Conservation (phyloP, 2,329 filamentous ascomycete genomes). For the Volutella citrinella region DNA sequence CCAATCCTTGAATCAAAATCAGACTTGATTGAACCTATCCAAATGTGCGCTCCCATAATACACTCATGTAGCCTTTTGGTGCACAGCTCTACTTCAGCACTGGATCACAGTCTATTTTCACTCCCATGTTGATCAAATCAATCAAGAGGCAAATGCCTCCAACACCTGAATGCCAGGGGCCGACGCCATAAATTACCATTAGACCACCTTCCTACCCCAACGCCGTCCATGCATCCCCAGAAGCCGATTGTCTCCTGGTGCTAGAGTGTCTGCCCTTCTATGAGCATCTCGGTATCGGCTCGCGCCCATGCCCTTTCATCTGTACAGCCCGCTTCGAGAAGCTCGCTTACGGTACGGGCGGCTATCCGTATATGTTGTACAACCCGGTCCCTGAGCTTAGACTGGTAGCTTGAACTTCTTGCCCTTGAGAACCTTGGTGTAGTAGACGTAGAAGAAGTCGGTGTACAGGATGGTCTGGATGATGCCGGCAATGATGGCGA, state of each 20-base stretch:
- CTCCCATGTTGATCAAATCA: no score
- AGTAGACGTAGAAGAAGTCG: slow-evolving; percentile 99
- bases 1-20: no score
- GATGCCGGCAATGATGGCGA: slow-evolving; percentile 83
- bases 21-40: no score
- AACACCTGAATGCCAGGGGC: slow-evolving; percentile 21
- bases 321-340: neutral
- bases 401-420: slow-evolving; percentile 86
- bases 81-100: slow-evolving; percentile 5
- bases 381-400: slow-evolving; percentile 39
- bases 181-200: slow-evolving; percentile 27
- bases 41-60: no score
- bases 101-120: slow-evolving; percentile 23
- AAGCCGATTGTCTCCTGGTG: no score
- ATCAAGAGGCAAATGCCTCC: slow-evolving; percentile 12
- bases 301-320: no score
- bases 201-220: slow-evolving; percentile 25
- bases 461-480: slow-evolving; percentile 95
- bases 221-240: slow-evolving; percentile 30
- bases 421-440: slow-evolving; percentile 89
- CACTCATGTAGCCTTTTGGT: no score
- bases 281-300: neutral
- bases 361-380: slow-evolving; percentile 12
- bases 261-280: slow-evolving; percentile 1
- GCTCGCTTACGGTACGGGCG: no score